phyloP scores from a whole-genome alignment of 768 basidiomycete genomes.

The Tylopilus sp. region DNA sequence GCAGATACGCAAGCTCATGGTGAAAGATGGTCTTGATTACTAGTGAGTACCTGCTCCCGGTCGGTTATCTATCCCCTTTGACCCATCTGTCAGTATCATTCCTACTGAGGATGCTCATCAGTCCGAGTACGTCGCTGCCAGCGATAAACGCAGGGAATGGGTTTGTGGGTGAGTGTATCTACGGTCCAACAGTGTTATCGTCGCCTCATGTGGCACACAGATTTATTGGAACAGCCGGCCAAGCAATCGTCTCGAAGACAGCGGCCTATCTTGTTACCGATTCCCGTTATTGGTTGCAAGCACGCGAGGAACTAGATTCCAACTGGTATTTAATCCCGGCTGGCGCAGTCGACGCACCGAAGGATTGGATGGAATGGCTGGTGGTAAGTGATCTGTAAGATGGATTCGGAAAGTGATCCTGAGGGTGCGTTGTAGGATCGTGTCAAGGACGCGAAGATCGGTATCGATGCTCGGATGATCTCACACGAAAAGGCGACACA shows the following conservation, averaged over 20 bases:
- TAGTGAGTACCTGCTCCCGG: constrained; percentile 50
- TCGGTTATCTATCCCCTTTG: constrained; percentile 3
- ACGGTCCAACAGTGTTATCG: constrained; percentile 27
- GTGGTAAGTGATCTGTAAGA: constrained; percentile 40
- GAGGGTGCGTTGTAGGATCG: constrained; percentile 33
- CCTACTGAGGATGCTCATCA: constrained; percentile 81
- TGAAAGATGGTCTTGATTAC: constrained; percentile 65
- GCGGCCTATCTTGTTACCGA: constrained; percentile 76
- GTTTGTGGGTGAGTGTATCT: constrained; percentile 61
- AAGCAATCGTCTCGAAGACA: constrained; percentile 63
- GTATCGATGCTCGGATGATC: constrained; percentile 83
- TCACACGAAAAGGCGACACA: constrained; percentile 66
- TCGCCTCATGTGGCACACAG: constrained; percentile 32
- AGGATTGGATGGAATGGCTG: constrained; percentile 81
- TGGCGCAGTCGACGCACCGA: constrained; percentile 50
- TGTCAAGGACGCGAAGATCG: constrained; percentile 51
- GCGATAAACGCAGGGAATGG: constrained; percentile 76
- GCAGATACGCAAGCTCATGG: constrained; percentile 63
- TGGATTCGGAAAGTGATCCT: neutral
- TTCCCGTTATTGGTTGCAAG: constrained; percentile 83
- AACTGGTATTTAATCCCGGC: constrained; percentile 72
- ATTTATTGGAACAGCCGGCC: constrained; percentile 65
- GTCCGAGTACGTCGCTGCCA: constrained; percentile 75
- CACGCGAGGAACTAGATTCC: constrained; percentile 60
- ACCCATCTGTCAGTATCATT: constrained; percentile 49